Base-by-base conservation (phyloP, 345 rosid genomes). In the Geranium brycei region DNA sequence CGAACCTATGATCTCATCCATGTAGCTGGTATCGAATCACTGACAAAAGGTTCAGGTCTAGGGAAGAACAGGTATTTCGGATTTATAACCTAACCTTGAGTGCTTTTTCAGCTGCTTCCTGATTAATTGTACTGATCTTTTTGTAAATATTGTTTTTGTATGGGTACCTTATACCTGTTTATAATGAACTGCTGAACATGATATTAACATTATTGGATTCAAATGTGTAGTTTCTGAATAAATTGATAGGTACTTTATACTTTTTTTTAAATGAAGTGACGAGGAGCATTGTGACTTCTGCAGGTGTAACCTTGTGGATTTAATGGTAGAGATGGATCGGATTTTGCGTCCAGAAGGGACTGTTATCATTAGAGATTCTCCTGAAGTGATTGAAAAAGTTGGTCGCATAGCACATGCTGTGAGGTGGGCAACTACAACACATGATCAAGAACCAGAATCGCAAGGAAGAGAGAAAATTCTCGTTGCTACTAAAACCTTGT, bases 1-100 rank as follows among this genome's bases (percentile, higher is more conserved):
- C 99, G 99, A 10, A 77, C 92, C 10, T 93, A 90, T 62, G 97
- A 93, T 82, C 79, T 93, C 70, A 83, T 93, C 77, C 99, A 93
- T 62, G 91, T 85, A 2, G 73, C 91, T 57, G 85, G 87, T 62
- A 85, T 93, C 58, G 97, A 90, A 68, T 83, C 89, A 12, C 83
- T 93, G 7, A 73, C 86, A 64, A 87, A 80, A 69, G 64, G 64
- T 41, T 70, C 79, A 19, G 70, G 75, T 31, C 78, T 81, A 23
- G 70, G 76, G 73, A 87, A 82, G 80, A 74, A 72, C 58, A 84
- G 84, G 89, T 84, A 77, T 57, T 59, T 28, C 59, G 56, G 56
- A 11, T 35, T 35, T 7, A 3, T 35, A 7, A 35, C 41, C 41
- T 7, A 35, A 35, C 41, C 28, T 1, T 35, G 10, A 35, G 5